These are phyloP conservation scores for Solanum gracilifrons DNA, from an alignment of 257 asterid species.

Conservation along the genomic window DNA sequence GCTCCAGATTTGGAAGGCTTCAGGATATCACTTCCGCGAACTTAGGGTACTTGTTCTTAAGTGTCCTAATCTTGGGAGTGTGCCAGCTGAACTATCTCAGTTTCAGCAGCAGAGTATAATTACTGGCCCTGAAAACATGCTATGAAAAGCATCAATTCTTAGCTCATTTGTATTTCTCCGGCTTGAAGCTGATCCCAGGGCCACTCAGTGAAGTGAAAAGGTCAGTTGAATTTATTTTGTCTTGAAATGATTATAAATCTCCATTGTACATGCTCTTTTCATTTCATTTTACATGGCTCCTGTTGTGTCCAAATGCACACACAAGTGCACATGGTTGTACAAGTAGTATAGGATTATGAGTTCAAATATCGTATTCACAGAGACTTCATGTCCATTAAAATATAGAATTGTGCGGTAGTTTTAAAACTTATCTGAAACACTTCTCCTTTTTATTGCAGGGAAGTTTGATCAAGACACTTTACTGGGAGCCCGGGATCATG, in stretches of 20 bases:
- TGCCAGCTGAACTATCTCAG: background rate
- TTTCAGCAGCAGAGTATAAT: background rate
- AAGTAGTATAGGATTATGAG: background rate
- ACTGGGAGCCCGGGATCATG: background rate
- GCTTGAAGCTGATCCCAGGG: background rate
- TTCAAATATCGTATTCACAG: background rate
- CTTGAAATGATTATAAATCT: no score
- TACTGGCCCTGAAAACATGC: background rate
- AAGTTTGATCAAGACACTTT: background rate
- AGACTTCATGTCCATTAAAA: background rate
- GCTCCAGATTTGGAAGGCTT: rapidly evolving
- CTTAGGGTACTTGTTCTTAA: background rate
- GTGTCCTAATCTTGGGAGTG: background rate
- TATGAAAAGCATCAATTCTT: background rate
- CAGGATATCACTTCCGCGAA: rapidly evolving
- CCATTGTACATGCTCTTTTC: no score
- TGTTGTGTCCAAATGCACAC: background rate
- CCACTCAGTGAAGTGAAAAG: background rate
- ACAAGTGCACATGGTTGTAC: background rate
- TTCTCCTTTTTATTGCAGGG: background rate
- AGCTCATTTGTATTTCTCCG: background rate
- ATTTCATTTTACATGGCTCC: no score
- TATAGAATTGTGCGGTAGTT: background rate
- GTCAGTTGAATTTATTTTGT: background rate
- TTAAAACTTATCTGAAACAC: background rate